Conservation (phyloP, 148 eudicot genomes). For the Fagopyrum esculentum region DNA sequence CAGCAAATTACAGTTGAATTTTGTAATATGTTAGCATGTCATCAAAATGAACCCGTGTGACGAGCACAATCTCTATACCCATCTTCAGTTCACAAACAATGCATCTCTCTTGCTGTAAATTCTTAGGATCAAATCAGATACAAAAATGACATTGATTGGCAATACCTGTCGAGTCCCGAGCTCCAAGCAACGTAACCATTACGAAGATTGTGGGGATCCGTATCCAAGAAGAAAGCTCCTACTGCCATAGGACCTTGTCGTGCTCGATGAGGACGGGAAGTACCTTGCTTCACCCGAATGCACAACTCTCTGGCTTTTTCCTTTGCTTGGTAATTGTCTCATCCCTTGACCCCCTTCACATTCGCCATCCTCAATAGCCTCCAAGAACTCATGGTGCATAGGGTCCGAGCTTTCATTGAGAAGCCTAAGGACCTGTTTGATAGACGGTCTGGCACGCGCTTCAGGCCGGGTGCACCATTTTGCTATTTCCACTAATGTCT, state of each 20-base stretch:
- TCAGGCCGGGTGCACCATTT: constrained; percentile 87
- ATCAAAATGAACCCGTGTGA: not conserved
- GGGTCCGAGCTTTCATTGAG: constrained; percentile 82
- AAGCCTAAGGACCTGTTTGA: constrained; percentile 93
- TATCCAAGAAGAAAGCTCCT: constrained; percentile 70
- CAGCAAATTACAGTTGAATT: not conserved
- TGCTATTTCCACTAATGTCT: constrained; percentile 47
- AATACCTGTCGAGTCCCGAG: not conserved
- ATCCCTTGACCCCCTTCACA: constrained; percentile 43
- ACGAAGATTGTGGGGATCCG: constrained; percentile 83
- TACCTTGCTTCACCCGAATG: constrained; percentile 65
- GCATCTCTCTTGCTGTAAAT: not conserved
- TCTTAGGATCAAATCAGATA: not conserved
- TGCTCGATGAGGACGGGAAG: constrained; percentile 89
- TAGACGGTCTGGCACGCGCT: constrained; percentile 85
- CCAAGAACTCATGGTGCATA: constrained; percentile 65
- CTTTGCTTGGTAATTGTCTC: constrained; percentile 40
- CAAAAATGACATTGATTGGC: not conserved
- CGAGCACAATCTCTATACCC: not conserved
- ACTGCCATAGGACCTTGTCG: constrained; percentile 78
- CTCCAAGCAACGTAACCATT: not conserved
- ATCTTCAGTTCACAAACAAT: constrained; percentile 5
- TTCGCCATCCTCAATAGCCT: constrained; percentile 66
- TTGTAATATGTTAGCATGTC: not conserved
- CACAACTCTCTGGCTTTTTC: constrained; percentile 41